phyloP scores from a whole-genome alignment of 2,329 filamentous ascomycete genomes.

The Sclerotinia minor region DNA sequence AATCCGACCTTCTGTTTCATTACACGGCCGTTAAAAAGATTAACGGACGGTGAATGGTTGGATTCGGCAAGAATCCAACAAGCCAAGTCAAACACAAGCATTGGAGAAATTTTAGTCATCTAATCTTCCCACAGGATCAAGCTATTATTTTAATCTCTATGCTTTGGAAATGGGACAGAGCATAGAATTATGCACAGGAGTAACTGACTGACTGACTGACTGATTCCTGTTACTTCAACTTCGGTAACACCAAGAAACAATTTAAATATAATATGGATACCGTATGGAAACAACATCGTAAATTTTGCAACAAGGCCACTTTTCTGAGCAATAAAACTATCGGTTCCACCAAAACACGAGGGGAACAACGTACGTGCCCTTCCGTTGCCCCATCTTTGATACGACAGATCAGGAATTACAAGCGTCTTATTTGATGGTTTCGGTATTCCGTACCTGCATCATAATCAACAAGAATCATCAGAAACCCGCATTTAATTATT shows the following conservation, averaged over 20 bases:
- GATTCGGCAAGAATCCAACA: background rate
- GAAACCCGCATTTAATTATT: background rate
- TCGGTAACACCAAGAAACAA: conserved; percentile 12
- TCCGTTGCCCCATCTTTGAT: conserved; percentile 8
- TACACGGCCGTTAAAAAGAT: background rate
- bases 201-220: no score
- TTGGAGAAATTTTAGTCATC: conserved; percentile 13
- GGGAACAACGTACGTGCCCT: background rate
- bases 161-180: conserved; percentile 15
- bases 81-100: conserved; percentile 4
- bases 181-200: conserved; percentile 4
- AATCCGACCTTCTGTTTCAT: conserved; percentile 14
- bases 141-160: background rate
- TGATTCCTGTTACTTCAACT: background rate
- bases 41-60: conserved; percentile 1
- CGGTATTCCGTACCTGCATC: conserved; percentile 11
- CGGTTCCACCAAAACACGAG: conserved; percentile 4
- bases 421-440: background rate
- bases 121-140: conserved; percentile 25
- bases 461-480: conserved; percentile 1
- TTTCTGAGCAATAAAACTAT: conserved; percentile 7
- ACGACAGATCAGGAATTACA: conserved; percentile 12
- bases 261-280: background rate
- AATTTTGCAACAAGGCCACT: background rate
- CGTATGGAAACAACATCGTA: conserved; percentile 1